Base-by-base conservation (phyloP, 371 early-diverging fungal species). In the Mucor circinelloides region DNA sequence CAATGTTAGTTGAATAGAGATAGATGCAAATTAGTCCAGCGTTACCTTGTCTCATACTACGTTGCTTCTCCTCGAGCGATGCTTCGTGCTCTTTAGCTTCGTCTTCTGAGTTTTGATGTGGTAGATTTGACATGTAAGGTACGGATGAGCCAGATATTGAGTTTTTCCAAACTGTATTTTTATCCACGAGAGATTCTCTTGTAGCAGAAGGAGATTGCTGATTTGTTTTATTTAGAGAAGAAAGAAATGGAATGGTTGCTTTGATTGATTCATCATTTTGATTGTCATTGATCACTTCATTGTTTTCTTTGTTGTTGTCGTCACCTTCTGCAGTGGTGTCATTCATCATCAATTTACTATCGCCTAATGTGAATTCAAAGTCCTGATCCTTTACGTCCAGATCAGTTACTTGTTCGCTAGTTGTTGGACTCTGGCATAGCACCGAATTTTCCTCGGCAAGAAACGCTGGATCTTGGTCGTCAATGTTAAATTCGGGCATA, bases 91-190 rank as follows among this genome's bases (percentile, higher is more conserved):
- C 25, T 27, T 52, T 40, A 0, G 38, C 46, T 30, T 61, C 48
- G 28, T 61, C 61, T 48, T 46, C 57, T 30, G n/a, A 30, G 57
- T 56, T 27, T 52, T 12, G 27, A 52, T 52, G 27, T 3, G 52
- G 52, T 52, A 25, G 27, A 52, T 30, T 28, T 32, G 62, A 61
- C 23, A 69, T 30, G n/a, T 60, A 64, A 36, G 70, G 70, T 1
- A 60, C 56, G 6, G 70, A 69, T 19, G 70, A 52, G 23, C 70
- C 70, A 28, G 55, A n/a, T 3, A 28, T 34, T n/a, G 59, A 44
- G 8, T 56, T 69, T 58, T 58, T 25, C 70, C 70, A 69, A 15
- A 15, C 23, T 31, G 65, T 50, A 5, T 31, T 60, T 40, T 34
- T 31, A 44, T 69, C 70, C 6, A 54, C 60, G 6, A 13, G 13